Evolutionary conservation across 2,329 filamentous ascomycete genomes (phyloP).

Genomic region (Aspergillus sp.): DNA sequence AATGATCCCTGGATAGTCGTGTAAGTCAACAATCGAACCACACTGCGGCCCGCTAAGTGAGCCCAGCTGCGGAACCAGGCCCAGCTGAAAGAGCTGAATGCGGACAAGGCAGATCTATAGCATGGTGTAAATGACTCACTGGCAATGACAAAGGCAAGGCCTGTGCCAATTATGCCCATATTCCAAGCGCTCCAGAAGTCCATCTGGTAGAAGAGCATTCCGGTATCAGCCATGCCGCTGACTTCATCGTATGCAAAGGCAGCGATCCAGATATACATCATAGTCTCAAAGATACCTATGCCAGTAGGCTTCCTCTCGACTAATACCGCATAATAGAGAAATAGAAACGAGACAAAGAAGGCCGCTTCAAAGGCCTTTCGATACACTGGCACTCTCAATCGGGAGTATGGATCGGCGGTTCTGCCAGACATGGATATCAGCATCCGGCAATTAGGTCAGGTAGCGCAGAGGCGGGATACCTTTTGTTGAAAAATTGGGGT

Average conservation of each 20-base stretch:
- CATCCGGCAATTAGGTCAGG: neutral
- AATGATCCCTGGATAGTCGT: conserved; percentile 57
- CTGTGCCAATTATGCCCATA: conserved; percentile 72
- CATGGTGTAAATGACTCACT: conserved; percentile 56
- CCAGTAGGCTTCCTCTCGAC: conserved; percentile 68
- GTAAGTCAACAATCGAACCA: conserved; percentile 3
- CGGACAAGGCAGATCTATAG: conserved; percentile 26
- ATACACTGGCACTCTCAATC: conserved; percentile 78
- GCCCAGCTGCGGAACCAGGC: neutral
- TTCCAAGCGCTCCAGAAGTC: conserved; percentile 81
- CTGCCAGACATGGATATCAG: conserved; percentile 33
- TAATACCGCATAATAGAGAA: conserved; percentile 83
- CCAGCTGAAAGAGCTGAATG: conserved; percentile 8
- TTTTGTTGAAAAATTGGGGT: conserved; percentile 72
- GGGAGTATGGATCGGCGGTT: conserved; percentile 71
- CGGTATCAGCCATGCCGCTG: conserved; percentile 81
- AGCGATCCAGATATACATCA: conserved; percentile 82
- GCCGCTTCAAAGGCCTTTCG: conserved; percentile 80
- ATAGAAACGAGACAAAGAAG: conserved; percentile 76
- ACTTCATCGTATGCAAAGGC: conserved; percentile 88
- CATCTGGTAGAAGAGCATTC: conserved; percentile 79
- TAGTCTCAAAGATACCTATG: conserved; percentile 68
- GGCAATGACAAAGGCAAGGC: conserved; percentile 68
- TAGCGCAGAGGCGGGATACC: conserved; percentile 28
- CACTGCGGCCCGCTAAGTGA: neutral